Conservation (phyloP, 805 yeast species). For the Ascoidea tarda region DNA sequence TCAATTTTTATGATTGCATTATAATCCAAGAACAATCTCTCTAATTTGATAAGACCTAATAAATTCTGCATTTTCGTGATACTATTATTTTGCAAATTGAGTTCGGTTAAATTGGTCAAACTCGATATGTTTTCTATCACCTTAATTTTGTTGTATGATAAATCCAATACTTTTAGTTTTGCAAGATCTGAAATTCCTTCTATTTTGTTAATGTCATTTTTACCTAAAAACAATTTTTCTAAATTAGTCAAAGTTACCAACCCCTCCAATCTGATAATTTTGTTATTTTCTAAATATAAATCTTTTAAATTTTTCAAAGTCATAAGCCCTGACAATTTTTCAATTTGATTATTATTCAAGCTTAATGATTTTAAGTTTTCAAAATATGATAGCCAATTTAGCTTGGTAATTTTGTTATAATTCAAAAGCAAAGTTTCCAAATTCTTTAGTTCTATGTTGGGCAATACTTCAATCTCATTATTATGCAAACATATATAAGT, state of each 20-base stretch:
- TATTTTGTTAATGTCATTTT: conserved; percentile 29
- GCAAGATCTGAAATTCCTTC: not conserved
- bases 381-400: no score
- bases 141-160: not conserved
- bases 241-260: no score
- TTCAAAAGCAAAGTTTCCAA: no score
- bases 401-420: not conserved
- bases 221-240: conserved; percentile 79
- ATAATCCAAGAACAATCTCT: conserved; percentile 76
- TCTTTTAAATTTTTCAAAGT: no score
- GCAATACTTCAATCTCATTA: not conserved
- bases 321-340: not conserved
- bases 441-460: conserved; percentile 14
- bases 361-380: no score
- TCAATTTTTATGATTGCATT: conserved; percentile 68
- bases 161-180: no score
- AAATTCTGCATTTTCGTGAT: conserved; percentile 55
- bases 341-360: no score
- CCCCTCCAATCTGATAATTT: not conserved
- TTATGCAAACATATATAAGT: not conserved
- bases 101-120: not conserved
- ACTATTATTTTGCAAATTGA: conserved; percentile 9
- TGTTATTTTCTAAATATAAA: no score
- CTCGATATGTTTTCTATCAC: not conserved
- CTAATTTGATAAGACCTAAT: conserved; percentile 40